Percentiles rank a stretch among this genome's conserved stretches.
Conservation (phyloP, 75 land plant genomes). For the Pinus tabuliformis region DNA sequence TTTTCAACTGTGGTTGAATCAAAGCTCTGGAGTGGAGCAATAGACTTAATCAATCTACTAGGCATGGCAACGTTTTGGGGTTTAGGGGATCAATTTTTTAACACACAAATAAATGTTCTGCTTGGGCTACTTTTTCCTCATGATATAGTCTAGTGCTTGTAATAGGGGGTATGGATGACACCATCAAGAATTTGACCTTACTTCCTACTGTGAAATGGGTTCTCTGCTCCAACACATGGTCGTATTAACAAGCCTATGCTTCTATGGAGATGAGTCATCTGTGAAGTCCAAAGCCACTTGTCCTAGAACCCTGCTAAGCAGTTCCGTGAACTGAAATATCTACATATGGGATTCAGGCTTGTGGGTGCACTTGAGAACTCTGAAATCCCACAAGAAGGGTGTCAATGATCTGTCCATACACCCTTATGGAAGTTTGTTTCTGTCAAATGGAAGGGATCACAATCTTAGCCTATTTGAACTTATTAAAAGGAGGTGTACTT, state of each 20-base stretch:
- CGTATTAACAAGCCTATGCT: too few species aligned
- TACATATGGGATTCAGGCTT: too few species aligned
- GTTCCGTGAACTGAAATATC: too few species aligned
- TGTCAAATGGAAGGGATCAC: slow-evolving; percentile 63
- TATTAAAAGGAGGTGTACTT: slow-evolving; percentile 75
- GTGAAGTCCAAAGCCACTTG: too few species aligned
- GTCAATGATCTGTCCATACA: slow-evolving; percentile 60
- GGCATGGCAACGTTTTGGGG: slow-evolving; percentile 77
- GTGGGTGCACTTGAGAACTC: too few species aligned
- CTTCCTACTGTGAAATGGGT: too few species aligned
- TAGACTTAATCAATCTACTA: slow-evolving; percentile 36
- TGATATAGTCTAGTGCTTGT: slow-evolving; percentile 31
- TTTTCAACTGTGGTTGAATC: slow-evolving; percentile 46
- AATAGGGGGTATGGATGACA: too few species aligned
- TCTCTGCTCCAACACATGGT: too few species aligned
- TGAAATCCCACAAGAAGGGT: too few species aligned
- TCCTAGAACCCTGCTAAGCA: too few species aligned
- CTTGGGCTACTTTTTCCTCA: slow-evolving; percentile 75
- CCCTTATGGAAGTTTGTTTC: slow-evolving; percentile 65
- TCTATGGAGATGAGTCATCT: too few species aligned
- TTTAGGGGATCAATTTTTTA: slow-evolving; percentile 75
- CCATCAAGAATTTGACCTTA: too few species aligned
- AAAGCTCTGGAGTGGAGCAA: slow-evolving; percentile 43
- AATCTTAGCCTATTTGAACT: slow-evolving; percentile 72
- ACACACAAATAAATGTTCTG: slow-evolving; percentile 80